Evolutionary conservation across 768 basidiomycete genomes (phyloP).

Genomic region (Lanmaoa rubissima): DNA sequence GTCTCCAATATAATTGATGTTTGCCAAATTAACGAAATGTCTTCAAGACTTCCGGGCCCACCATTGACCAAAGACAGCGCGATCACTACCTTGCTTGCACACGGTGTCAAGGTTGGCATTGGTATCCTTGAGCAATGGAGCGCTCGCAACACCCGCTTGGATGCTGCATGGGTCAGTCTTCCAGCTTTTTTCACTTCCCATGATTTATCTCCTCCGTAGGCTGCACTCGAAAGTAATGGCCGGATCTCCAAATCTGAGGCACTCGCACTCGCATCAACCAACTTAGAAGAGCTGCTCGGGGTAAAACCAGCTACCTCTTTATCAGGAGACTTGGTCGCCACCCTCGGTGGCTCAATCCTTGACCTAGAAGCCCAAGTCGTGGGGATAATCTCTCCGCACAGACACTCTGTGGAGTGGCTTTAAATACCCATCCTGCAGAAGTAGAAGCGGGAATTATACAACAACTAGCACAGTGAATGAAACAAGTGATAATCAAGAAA

Average conservation of each 20-base stretch:
- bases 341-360: constrained; percentile 51
- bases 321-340: constrained; percentile 55
- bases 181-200: constrained; percentile 11
- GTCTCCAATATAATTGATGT: background rate
- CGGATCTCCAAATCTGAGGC: constrained; percentile 45
- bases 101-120: constrained; percentile 72
- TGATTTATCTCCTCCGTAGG: constrained; percentile 25
- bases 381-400: constrained; percentile 51
- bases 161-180: constrained; percentile 72
- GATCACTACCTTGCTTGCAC: constrained; percentile 56
- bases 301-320: constrained; percentile 13
- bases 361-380: constrained; percentile 47
- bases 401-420: constrained; percentile 50
- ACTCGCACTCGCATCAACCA: constrained; percentile 50
- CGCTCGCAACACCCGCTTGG: constrained; percentile 75
- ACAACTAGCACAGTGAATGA: background rate
- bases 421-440: constrained; percentile 21
- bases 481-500: background rate
- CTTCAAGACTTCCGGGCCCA: constrained; percentile 29
- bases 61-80: constrained; percentile 45
- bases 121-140: constrained; percentile 67
- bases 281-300: constrained; percentile 48
- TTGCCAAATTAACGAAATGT: constrained; percentile 6
- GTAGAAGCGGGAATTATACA: constrained; percentile 8
- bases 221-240: constrained; percentile 39